Conservation (phyloP, 2,329 filamentous ascomycete genomes). For the Karstenula rhodostoma region DNA sequence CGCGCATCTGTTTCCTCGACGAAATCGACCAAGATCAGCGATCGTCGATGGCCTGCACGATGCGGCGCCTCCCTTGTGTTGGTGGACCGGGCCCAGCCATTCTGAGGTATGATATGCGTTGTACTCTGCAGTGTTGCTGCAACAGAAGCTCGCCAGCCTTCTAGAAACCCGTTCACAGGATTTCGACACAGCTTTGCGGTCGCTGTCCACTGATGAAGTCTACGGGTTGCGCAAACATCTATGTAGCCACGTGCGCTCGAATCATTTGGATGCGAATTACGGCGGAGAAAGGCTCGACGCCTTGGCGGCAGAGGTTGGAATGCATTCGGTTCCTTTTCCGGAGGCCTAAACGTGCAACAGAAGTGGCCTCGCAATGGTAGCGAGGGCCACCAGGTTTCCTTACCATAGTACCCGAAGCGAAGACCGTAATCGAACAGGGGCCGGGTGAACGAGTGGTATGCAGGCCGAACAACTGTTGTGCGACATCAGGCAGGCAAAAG, state of each 20-base stretch:
- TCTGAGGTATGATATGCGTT: neutral
- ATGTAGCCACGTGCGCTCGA: neutral
- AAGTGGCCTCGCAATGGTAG: neutral
- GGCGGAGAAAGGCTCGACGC: neutral
- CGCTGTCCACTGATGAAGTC: neutral
- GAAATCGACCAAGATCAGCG: neutral
- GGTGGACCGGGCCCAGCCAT: neutral
- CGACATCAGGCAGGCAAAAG: neutral
- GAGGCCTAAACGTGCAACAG: neutral
- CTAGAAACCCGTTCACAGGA: constrained; percentile 14
- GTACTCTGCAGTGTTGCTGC: neutral
- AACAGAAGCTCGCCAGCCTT: constrained; percentile 2
- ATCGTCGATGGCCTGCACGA: constrained; percentile 8
- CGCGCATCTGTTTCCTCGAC: neutral
- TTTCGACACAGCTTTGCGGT: neutral
- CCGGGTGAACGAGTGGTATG: constrained; percentile 12
- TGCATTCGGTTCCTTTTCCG: no score
- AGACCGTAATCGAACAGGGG: constrained; percentile 8
- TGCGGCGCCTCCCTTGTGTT: constrained; percentile 7
- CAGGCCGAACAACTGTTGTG: constrained; percentile 1
- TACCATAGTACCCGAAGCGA: neutral
- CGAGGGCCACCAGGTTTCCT: neutral
- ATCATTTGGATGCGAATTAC: neutral
- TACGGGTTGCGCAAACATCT: neutral
- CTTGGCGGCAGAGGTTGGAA: neutral